These are phyloP conservation scores for Plenodomus lindquistii DNA, from an alignment of 2,329 filamentous ascomycete species.

Conservation along the genomic window DNA sequence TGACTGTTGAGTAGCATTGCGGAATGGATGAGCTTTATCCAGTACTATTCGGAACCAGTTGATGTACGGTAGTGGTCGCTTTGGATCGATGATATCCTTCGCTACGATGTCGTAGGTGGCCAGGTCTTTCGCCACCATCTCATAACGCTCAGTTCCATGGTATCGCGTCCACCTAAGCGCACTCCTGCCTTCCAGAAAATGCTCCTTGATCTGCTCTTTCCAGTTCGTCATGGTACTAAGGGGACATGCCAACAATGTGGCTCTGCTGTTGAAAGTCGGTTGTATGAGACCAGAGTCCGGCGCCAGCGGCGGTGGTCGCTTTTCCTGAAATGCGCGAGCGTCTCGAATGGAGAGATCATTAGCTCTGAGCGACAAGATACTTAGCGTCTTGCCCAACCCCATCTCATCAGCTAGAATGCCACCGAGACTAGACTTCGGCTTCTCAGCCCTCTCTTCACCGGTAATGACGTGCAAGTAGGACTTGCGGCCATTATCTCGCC, in stretches of 20 bases:
- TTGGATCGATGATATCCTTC: constrained; percentile 66
- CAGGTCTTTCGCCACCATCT: constrained; percentile 62
- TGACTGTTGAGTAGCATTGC: constrained; percentile 81
- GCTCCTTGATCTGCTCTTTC: constrained; percentile 87
- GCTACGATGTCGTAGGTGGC: constrained; percentile 83
- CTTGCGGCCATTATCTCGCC: constrained; percentile 61
- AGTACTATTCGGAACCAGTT: constrained; percentile 94
- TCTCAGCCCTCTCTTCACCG: constrained; percentile 48
- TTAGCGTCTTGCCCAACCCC: constrained; percentile 64
- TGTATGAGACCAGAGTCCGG: constrained; percentile 11
- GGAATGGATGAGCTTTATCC: constrained; percentile 93
- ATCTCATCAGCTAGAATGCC: constrained; percentile 57
- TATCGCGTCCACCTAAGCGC: constrained; percentile 77
- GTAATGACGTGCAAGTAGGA: constrained; percentile 86
- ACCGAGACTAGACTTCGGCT: constrained; percentile 45
- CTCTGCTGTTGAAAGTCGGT: constrained; percentile 66
- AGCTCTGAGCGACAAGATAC: constrained; percentile 77
- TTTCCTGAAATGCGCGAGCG: constrained; percentile 64
- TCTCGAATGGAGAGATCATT: constrained; percentile 61
- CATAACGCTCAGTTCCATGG: constrained; percentile 77
- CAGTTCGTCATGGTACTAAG: constrained; percentile 92
- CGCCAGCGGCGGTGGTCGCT: constrained; percentile 48
- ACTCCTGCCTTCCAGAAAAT: constrained; percentile 64
- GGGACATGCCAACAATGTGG: constrained; percentile 85
- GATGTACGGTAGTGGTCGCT: constrained; percentile 73